Percentiles rank a stretch among this genome's conserved stretches.
These are phyloP conservation scores for Bondarzewia mesenterica DNA, from an alignment of 1,284 basidiomycete genomes.

Conservation along the genomic window DNA sequence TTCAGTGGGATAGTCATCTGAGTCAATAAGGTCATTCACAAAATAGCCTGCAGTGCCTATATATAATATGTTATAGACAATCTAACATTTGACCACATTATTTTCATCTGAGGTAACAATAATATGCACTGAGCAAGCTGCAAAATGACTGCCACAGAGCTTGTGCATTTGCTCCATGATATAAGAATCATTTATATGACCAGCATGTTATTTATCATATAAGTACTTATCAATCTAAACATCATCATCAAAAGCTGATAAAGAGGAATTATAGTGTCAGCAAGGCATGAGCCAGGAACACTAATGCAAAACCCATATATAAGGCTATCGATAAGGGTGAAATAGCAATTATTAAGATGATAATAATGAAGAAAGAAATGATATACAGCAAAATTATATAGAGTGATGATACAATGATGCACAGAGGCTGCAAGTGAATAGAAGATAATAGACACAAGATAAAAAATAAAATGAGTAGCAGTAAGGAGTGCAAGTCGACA, in stretches of 20 bases:
- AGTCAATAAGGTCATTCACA: conserved; percentile 23
- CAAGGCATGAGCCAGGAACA: conserved; percentile 17
- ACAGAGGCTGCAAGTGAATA: no score
- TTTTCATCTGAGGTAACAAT: conserved; percentile 3
- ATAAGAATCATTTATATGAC: conserved; percentile 27
- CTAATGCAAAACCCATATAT: conserved; percentile 26
- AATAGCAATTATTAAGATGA: conserved; percentile 17
- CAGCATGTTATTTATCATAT: conserved; percentile 15
- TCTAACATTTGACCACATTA: conserved; percentile 6
- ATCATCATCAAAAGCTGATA: conserved; percentile 18
- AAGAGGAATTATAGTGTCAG: conserved; percentile 14
- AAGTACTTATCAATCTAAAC: conserved; percentile 21
- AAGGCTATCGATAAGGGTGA: conserved; percentile 21
- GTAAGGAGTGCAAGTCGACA: background rate
- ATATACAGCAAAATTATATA: conserved; percentile 14
- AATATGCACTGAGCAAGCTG: conserved; percentile 17
- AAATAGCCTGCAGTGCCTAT: conserved; percentile 11
- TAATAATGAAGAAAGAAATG: conserved; percentile 7
- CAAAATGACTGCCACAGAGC: conserved; percentile 19
- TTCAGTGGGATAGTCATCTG: conserved; percentile 22
- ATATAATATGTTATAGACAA: conserved; percentile 12
- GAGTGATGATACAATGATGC: conserved; percentile 7
- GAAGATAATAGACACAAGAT: no score
- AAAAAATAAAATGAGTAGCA: background rate
- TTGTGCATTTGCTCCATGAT: conserved; percentile 14